These are phyloP conservation scores for Auxenochlorella protothecoides DNA, from an alignment of 139 green algal species.

Conservation along the genomic window DNA sequence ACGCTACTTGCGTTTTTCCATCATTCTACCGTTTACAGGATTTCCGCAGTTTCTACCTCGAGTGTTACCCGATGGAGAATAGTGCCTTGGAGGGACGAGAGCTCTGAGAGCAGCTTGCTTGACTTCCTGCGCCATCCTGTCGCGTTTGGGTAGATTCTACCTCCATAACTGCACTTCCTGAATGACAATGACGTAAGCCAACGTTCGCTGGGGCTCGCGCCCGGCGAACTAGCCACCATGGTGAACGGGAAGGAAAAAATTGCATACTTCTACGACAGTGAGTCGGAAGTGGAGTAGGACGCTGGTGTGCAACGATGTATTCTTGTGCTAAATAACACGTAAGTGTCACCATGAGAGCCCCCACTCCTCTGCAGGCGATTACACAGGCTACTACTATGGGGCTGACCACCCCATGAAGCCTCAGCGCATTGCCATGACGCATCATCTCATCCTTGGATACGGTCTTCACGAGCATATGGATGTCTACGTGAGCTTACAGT, in stretches of 20 bases:
- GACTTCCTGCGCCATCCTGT: no score
- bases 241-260: constrained; percentile 46
- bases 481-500: constrained; percentile 60
- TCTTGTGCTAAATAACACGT: no score
- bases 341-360: neutral
- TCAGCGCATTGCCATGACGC: constrained; percentile 87
- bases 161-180: no score
- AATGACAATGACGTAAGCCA: no score
- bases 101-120: no score
- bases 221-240: neutral
- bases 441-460: constrained; percentile 90
- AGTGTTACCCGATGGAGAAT: no score
- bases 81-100: no score
- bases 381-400: constrained; percentile 84
- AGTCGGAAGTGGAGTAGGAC: constrained; percentile 7
- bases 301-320: neutral
- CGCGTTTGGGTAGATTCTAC: no score
- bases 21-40: no score
- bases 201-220: no score
- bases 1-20: no score
- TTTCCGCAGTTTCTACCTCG: no score
- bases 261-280: constrained; percentile 80
- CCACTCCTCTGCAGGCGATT: constrained; percentile 43
- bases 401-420: constrained; percentile 98
- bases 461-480: constrained; percentile 84